phyloP scores from a whole-genome alignment of 805 yeast species.

The Lachancea sp. region DNA sequence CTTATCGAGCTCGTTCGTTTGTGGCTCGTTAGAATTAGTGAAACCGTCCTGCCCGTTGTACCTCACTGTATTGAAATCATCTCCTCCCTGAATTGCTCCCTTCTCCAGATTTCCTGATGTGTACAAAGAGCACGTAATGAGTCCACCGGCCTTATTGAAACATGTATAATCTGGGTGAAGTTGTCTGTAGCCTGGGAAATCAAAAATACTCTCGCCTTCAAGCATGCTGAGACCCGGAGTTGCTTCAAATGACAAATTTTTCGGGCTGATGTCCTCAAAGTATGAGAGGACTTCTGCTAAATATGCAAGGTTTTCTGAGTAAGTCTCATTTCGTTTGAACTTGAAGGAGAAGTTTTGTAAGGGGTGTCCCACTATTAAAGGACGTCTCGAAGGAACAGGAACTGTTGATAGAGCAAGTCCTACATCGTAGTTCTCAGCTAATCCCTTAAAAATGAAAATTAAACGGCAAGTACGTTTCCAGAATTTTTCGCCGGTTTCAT shows the following conservation, averaged over 20 bases:
- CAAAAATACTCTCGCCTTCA: conserved; percentile 26
- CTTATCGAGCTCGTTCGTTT: conserved; percentile 2
- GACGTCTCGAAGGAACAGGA: conserved; percentile 9
- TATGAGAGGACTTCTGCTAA: neutral
- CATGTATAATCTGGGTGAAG: conserved; percentile 23
- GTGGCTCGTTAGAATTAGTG: neutral
- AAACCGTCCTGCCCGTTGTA: conserved; percentile 1
- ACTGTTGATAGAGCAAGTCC: conserved; percentile 8
- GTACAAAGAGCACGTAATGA: conserved; percentile 30
- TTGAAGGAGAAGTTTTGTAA: conserved; percentile 24
- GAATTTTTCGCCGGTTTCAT: conserved; percentile 30
- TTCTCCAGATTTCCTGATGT: conserved; percentile 23
- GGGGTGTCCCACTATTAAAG: conserved; percentile 13
- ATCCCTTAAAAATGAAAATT: conserved; percentile 26
- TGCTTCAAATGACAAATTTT: conserved; percentile 19
- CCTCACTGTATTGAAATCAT: conserved; percentile 9
- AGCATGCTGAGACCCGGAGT: conserved; percentile 24
- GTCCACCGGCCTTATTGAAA: conserved; percentile 32
- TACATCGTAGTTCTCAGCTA: conserved; percentile 20
- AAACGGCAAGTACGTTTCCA: conserved; percentile 31
- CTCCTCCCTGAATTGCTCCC: conserved; percentile 15
- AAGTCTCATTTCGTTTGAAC: conserved; percentile 7
- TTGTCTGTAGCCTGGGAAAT: conserved; percentile 29
- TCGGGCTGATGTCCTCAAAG: conserved; percentile 19
- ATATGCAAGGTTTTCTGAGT: conserved; percentile 3